phyloP scores from a whole-genome alignment of 2,329 filamentous ascomycete species.

The Emericellopsis atlantica region DNA sequence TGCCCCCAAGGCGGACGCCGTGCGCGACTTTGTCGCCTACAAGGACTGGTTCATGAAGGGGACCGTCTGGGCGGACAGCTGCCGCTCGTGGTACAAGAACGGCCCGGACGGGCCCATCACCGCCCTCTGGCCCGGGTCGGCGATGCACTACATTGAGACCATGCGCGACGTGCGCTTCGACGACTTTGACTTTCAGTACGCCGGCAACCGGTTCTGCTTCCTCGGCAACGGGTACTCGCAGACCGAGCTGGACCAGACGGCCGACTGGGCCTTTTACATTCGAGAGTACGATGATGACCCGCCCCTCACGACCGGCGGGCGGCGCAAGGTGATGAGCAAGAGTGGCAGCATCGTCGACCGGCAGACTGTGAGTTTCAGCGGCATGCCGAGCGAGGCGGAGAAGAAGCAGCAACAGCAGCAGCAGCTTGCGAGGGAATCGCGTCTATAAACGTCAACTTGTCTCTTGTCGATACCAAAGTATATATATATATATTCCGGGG shows the following conservation, averaged over 20 bases:
- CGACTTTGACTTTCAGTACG: conserved; percentile 33
- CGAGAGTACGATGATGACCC: conserved; percentile 5
- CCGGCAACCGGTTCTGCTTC: conserved; percentile 28
- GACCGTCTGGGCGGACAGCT: conserved; percentile 24
- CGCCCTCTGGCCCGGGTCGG: conserved; percentile 29
- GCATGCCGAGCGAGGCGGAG: not conserved
- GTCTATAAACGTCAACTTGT: conserved; percentile 1
- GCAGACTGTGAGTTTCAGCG: conserved; percentile 3
- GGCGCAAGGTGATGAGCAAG: conserved; percentile 10
- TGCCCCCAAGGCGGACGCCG: conserved; percentile 28
- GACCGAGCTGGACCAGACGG: conserved; percentile 19
- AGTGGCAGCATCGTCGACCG: conserved; percentile 10
- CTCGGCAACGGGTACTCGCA: conserved; percentile 34
- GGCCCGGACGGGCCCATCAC: conserved; percentile 27
- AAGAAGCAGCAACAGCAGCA: not conserved
- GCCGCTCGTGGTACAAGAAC: conserved; percentile 35
- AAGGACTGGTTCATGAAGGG: conserved; percentile 28
- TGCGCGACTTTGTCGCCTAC: conserved; percentile 36
- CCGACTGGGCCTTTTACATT: conserved; percentile 14
- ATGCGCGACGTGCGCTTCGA: conserved; percentile 27
- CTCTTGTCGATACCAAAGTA: conserved; percentile 1
- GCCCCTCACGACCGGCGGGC: conserved; percentile 7
- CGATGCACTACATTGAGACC: conserved; percentile 20
- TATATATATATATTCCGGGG: too few species aligned
- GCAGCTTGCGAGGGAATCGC: not conserved